These are phyloP conservation scores for Vitis hybrid DNA, from an alignment of 177 flowering plant species.

Conservation along the genomic window DNA sequence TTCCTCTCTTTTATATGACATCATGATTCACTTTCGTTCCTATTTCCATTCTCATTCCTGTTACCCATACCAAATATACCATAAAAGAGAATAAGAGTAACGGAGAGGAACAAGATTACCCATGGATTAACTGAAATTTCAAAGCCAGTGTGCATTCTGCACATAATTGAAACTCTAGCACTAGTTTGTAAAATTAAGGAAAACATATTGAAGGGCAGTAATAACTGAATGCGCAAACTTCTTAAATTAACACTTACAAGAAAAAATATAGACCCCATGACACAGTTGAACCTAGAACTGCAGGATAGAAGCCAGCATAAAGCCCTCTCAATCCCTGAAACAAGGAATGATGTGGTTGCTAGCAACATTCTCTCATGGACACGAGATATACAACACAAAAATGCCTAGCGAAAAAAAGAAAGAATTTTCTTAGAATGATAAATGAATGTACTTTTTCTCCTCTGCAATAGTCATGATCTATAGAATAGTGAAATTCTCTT, in stretches of 20 bases:
- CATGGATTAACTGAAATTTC: not conserved
- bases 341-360: not conserved
- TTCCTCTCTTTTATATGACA: not conserved
- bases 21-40: no score
- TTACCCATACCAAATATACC: no score
- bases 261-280: slow-evolving; percentile 98
- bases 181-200: not conserved
- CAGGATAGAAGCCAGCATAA: slow-evolving; percentile 89
- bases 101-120: not conserved
- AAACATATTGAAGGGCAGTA: not conserved
- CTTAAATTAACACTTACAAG: slow-evolving; percentile 61
- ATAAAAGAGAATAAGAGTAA: not conserved
- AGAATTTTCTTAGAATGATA: no score
- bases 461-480: no score
- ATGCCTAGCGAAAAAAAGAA: no score
- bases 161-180: not conserved
- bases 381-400: no score
- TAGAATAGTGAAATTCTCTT: no score
- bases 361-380: not conserved
- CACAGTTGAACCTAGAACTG: slow-evolving; percentile 87
- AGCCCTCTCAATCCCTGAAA: slow-evolving; percentile 87
- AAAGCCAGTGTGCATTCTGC: not conserved
- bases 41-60: not conserved
- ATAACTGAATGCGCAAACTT: not conserved
- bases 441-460: no score